Base-by-base conservation (phyloP, 176 grass and related monocot species). In the Bonia amplexicaulis region DNA sequence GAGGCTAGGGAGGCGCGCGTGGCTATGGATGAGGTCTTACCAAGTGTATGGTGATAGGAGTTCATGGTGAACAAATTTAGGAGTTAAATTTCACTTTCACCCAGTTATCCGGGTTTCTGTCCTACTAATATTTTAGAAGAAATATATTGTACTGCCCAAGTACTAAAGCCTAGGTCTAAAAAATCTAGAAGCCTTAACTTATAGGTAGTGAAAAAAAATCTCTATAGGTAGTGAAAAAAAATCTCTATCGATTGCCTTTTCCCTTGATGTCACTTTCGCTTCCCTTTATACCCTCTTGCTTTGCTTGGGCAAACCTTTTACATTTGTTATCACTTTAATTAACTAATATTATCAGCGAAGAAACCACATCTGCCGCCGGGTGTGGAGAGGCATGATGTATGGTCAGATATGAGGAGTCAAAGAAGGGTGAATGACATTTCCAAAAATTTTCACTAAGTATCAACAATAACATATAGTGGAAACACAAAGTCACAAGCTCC, bases 241-340 rank as follows among this genome's bases (percentile, higher is more conserved):
- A 6, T 5, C 2, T 6, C 42, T 13, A 4, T 0, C 19, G 52
- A 49, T 1, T 13, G 60, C 37, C 35, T 76, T 76, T 70, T 55
- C 55, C 9, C 2, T 53, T 15, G 13, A 9, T 14, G 72, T 86
- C 78, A 31, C 64, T 77, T 6, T 61, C 83, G 16, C 0, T 17
- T 3, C 42, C 52, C 46, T 63, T 76, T 60, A 53, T 1, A 58
- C 54, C 10, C 77, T 35, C 40, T 29, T 29, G 47, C 17, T 81
- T 64, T 76, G 49, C 55, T 17, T 29, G 64, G 52, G 71, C 45
- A 46, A 20, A 53, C 35, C 39, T 90, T 90, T 82, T 65, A 71
- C 46, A 40, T 39, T 71, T 46, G 15, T 86, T 71, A 22, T 48
- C 51, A 22, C 71, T 86, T 82, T 77, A 15, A 31, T 63, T 84